These are phyloP conservation scores for Carallia pectinifolia DNA, from an alignment of 345 rosid species.

Conservation along the genomic window DNA sequence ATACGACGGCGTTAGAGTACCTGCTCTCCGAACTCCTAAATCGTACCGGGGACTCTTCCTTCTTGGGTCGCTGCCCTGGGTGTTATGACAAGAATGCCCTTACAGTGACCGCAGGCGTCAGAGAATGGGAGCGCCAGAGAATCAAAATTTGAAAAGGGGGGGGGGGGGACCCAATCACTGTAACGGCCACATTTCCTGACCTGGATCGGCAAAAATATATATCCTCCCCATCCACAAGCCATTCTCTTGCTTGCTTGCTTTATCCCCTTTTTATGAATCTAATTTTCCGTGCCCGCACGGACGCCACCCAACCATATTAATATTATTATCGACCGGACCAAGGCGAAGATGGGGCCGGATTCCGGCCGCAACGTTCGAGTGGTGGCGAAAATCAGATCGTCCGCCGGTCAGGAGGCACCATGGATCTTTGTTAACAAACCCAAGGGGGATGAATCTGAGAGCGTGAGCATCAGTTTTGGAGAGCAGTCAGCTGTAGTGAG, in stretches of 20 bases:
- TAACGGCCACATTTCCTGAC: background rate
- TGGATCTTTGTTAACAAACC: slow-evolving; percentile 48
- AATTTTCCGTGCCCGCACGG: too few species aligned
- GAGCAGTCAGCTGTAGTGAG: slow-evolving; percentile 35
- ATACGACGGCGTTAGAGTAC: too few species aligned
- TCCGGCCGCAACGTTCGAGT: slow-evolving; percentile 40
- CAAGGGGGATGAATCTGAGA: slow-evolving; percentile 37
- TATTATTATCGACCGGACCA: background rate
- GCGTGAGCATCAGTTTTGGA: slow-evolving; percentile 47
- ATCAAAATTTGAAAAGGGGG: background rate
- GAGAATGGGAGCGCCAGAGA: background rate
- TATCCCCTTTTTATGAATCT: too few species aligned
- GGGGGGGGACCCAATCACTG: background rate
- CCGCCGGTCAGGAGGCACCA: slow-evolving; percentile 24
- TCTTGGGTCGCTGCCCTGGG: too few species aligned
- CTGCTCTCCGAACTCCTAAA: too few species aligned
- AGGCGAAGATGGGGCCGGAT: slow-evolving; percentile 4
- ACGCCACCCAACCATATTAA: too few species aligned
- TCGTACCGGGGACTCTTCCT: too few species aligned
- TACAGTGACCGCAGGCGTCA: background rate
- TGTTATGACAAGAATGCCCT: background rate
- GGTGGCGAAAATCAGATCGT: slow-evolving; percentile 56
- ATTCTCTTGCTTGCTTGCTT: background rate
- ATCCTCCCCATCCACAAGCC: background rate
- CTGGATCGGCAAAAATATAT: background rate